Evolutionary conservation across 129 eudicot genomes (phyloP), one percentile per base, ranked within the genome.

Genomic region (Lonicera japonica): DNA sequence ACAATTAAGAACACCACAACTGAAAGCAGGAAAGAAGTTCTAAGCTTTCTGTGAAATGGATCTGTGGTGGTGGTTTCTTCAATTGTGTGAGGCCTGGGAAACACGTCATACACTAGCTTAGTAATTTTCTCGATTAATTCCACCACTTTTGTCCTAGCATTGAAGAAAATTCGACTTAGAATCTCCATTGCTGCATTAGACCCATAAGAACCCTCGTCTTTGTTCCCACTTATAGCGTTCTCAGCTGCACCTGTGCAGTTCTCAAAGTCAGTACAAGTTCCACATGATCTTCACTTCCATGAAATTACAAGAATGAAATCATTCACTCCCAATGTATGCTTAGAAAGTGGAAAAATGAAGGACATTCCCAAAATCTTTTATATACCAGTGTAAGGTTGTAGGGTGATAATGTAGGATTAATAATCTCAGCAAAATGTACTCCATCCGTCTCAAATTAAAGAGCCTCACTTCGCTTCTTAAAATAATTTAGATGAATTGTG

Each of bases 1-100:
- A 85, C 83, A 50, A 86, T 71, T 59, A 90, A 70, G 59, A 86
- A 69, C 64, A 90, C 89, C 57, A 85, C 50, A 21, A 86, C 58
- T 0, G 90, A 74, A 47, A 89, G 87, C 46, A 78, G 11, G 58
- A 89, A 74, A 14, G 88, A 73, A 54, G 75, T 68, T 53, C 25
- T 65, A 63, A 86, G 76, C 65, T 64, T 83, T 47, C 79, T 82
- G 10, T 79, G 73, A 53, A 90, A 74, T 4, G 72, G 64, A 58
- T 66, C 65, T 4, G 25, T 16, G 43, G 17, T 73, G 8, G 19
- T 45, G 18, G 63, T 60, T 19, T 71, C 75, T 11, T 64, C 78
- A 12, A 62, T 66, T 62, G 6, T 57, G n/a, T n/a, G n/a, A 15
- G 77, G 70, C 22, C 76, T 66, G 60, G 65, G 70, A 39, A 85